Evolutionary conservation across 441 rosid genomes (phyloP), one percentile per base, ranked within the genome.

Genomic region (Populus hybrid): DNA sequence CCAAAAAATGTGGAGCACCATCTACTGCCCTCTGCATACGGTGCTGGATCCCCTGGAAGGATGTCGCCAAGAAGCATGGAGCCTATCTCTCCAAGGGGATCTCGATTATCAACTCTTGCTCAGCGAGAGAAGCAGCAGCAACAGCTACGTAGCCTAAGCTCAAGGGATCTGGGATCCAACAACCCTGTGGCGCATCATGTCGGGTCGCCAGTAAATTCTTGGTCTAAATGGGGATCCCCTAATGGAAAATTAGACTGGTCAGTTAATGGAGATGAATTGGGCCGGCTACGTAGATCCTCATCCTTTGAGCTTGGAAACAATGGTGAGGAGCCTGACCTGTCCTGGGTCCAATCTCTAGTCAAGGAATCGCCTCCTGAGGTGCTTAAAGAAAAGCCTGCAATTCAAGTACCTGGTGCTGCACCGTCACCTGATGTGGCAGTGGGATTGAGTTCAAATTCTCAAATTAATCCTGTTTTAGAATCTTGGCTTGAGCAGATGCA

Each of bases 401-500:
- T 46, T 57, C 75, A 80, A 3, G 78, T 68, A 36, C 63, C 83
- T 14, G 75, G 42, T 40, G 69, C 75, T 50, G 80, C 87, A 57
- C 57, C 57, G 18, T 63, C 83, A 10, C 72, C 88, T 1, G 77
- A 81, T 69, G 86, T 78, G 72, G 80, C 59, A 50, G 1, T 16
- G 59, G 59, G 80, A 26, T 34, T 75, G 78, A 86, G 75, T 66
- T 68, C 86, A 36, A 83, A 76, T 74, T 50, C 87, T 36, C 84
- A 74, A 64, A 67, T 35, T 1, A 82, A 88, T 73, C 73, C 88
- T 34, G 74, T 89, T 64, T 73, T 86, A 4, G 87, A 84, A 66
- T 84, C 90, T 9, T 89, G 90, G 92, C 82, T 85, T 8, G 89
- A 89, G 89, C 90, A 86, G 73, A 83, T 85, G 88, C 87, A 87